Evolutionary conservation across 495 filamentous ascomycete species (phyloP).

Genomic region (Pseudotulostoma volvatum): DNA sequence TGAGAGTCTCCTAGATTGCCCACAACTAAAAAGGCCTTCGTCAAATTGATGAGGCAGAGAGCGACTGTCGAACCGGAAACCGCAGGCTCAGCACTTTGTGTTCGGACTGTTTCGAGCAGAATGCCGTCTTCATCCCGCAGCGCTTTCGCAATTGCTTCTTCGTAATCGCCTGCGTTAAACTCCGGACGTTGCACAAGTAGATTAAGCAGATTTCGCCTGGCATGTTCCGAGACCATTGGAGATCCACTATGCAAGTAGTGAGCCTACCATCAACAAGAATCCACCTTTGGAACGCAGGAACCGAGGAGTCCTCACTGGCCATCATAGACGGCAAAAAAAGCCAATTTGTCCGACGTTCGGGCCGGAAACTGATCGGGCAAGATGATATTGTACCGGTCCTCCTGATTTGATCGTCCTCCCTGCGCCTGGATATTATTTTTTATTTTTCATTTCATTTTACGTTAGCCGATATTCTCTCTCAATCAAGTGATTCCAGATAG

Average conservation of each 20-base stretch:
- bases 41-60: conserved; percentile 22
- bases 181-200: conserved; percentile 17
- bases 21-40: conserved; percentile 18
- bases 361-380: conserved; percentile 19
- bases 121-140: conserved; percentile 7
- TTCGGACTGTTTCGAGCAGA: conserved; percentile 15
- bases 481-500: too few relatives aligned
- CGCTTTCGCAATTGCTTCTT: conserved; percentile 7
- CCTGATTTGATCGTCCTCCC: conserved; percentile 17
- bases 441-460: conserved; percentile 1
- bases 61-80: conserved; percentile 23
- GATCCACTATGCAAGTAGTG: conserved; percentile 22
- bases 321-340: conserved; percentile 26
- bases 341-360: conserved; percentile 17
- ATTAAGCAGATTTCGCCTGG: conserved; percentile 14
- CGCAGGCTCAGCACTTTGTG: conserved; percentile 13
- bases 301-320: conserved; percentile 20
- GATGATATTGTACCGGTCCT: conserved; percentile 18
- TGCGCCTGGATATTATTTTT: conserved; percentile 14
- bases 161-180: conserved; percentile 10
- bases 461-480: too few relatives aligned
- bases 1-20: conserved; percentile 29
- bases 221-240: conserved; percentile 19
- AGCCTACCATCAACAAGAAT: too few relatives aligned
- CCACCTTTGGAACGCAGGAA: too few relatives aligned